Conservation (phyloP, 306 rosid genomes). For the Sechiopsis laciniata region DNA sequence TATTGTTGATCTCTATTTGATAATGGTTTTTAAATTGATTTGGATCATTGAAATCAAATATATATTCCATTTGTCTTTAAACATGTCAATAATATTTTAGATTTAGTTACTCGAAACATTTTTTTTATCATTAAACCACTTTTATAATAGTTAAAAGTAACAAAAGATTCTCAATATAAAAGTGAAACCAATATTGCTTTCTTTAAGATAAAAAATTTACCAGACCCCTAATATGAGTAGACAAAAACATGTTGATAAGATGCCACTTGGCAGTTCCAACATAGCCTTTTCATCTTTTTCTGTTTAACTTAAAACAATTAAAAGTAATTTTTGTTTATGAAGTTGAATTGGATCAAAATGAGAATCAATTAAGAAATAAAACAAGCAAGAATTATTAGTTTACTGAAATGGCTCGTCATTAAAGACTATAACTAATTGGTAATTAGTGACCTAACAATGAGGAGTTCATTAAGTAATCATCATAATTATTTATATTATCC, state of each 20-base stretch:
- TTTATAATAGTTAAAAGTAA: not conserved
- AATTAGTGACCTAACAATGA: not conserved
- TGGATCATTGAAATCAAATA: too few species aligned
- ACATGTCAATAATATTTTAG: too few species aligned
- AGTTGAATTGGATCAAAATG: not conserved
- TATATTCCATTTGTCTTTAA: too few species aligned
- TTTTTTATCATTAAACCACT: too few species aligned
- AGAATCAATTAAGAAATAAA: not conserved
- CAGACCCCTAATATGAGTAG: not conserved
- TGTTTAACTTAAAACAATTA: not conserved
- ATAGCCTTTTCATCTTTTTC: not conserved
- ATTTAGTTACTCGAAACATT: too few species aligned
- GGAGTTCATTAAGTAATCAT: not conserved
- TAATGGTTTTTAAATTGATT: too few species aligned
- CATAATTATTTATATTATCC: slow-evolving; percentile 2
- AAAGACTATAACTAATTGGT: not conserved
- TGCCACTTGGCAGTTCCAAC: slow-evolving; percentile 14
- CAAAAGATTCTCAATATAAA: not conserved
- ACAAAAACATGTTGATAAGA: not conserved
- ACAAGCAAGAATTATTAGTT: slow-evolving; percentile 1
- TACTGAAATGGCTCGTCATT: not conserved
- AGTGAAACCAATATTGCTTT: not conserved
- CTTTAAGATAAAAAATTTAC: not conserved
- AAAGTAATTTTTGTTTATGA: not conserved
- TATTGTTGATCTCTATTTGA: too few species aligned